Conservation (phyloP, 2,329 filamentous ascomycete genomes). For the Byssoonygena ceratinophila region DNA sequence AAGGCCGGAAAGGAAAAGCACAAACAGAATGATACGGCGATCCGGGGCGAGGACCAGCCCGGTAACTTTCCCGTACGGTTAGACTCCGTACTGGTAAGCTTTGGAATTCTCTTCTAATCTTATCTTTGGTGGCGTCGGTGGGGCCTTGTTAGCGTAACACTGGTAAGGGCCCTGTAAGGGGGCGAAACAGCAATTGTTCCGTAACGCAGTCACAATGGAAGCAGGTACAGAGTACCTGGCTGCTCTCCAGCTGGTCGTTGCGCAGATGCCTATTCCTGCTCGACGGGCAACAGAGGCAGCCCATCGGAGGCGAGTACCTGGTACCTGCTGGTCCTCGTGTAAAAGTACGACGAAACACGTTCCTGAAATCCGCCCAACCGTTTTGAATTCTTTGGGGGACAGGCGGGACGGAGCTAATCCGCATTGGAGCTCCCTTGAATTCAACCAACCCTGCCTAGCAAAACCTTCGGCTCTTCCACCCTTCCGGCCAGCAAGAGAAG, state of each 20-base stretch:
- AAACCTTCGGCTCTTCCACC: too few relatives aligned
- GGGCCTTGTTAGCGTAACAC: background rate
- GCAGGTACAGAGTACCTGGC: too few relatives aligned
- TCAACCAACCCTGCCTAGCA: slow-evolving; percentile 22
- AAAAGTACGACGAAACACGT: background rate
- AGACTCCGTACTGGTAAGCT: background rate
- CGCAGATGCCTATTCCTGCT: too few relatives aligned
- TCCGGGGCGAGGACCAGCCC: background rate
- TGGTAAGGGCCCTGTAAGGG: background rate
- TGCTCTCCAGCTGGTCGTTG: too few relatives aligned
- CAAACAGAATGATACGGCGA: background rate
- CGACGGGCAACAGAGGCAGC: too few relatives aligned
- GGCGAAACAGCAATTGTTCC: too few relatives aligned
- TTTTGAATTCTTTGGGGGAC: slow-evolving; percentile 29
- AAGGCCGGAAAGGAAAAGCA: background rate
- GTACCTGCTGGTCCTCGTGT: too few relatives aligned
- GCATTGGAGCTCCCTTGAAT: slow-evolving; percentile 23
- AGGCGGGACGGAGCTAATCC: slow-evolving; percentile 25
- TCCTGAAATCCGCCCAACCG: slow-evolving; percentile 25
- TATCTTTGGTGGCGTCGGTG: background rate
- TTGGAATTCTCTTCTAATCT: background rate
- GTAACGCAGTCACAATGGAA: too few relatives aligned
- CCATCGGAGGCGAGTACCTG: too few relatives aligned
- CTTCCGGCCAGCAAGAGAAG: background rate
- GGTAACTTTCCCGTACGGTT: background rate